Percentiles rank a stretch among this genome's conserved stretches.
phyloP scores from a whole-genome alignment of 768 basidiomycete genomes.

The Phlegmacium glaucopus region DNA sequence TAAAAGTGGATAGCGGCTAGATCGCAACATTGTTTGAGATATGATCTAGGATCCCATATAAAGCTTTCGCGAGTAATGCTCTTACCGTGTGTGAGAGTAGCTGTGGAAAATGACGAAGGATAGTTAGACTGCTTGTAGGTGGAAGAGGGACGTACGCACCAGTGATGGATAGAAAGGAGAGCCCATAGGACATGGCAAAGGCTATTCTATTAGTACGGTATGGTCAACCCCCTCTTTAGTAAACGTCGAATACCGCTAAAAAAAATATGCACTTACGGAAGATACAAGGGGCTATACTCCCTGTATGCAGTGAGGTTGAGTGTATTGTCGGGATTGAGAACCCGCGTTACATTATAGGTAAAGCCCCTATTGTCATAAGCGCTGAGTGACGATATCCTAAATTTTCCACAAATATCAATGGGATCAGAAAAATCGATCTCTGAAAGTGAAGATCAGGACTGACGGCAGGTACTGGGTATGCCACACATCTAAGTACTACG shows the following conservation, averaged over 20 bases:
- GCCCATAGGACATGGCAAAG: conserved; percentile 54
- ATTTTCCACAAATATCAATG: background rate
- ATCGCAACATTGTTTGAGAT: background rate
- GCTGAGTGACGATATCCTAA: conserved; percentile 40
- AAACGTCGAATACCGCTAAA: background rate
- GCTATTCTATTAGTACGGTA: conserved; percentile 36
- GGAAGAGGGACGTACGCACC: conserved; percentile 21
- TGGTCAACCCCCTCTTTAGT: background rate
- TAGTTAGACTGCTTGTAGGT: background rate
- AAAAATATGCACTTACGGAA: conserved; percentile 33
- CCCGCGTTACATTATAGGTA: conserved; percentile 41
- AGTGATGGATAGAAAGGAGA: conserved; percentile 64
- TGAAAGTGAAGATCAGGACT: conserved; percentile 14
- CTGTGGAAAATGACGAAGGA: conserved; percentile 18
- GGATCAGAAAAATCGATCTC: background rate
- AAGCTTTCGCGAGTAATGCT: background rate
- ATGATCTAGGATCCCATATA: background rate
- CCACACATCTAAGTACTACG: conserved; percentile 53
- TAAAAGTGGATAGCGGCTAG: conserved; percentile 51
- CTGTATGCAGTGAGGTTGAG: conserved; percentile 44
- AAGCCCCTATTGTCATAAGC: conserved; percentile 65
- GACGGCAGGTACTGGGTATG: conserved; percentile 56
- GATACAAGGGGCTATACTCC: conserved; percentile 44
- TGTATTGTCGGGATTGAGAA: conserved; percentile 36
- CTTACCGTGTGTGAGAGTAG: conserved; percentile 46